These are phyloP conservation scores for Linum trigynum DNA, from an alignment of 345 rosid genomes.

Conservation along the genomic window DNA sequence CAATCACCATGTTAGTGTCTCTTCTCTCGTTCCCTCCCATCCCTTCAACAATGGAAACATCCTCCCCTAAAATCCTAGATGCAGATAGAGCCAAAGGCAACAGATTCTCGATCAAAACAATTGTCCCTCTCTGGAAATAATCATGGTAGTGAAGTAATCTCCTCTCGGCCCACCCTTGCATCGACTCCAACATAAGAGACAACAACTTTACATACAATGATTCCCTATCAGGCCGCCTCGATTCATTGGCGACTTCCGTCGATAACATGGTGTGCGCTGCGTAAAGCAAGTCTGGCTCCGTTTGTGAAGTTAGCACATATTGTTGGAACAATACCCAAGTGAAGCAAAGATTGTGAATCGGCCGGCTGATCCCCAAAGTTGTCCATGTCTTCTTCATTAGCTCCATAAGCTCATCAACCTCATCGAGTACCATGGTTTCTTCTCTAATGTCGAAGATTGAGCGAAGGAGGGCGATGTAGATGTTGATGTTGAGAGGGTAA, in stretches of 20 bases:
- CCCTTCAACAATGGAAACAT: conserved; percentile 41
- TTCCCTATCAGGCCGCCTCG: conserved; percentile 57
- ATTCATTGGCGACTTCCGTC: conserved; percentile 61
- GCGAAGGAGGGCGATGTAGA: conserved; percentile 51
- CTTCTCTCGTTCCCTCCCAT: conserved; percentile 36
- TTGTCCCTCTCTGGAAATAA: conserved; percentile 53
- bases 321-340: conserved; percentile 86
- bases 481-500: conserved; percentile 67
- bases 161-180: conserved; percentile 83
- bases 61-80: conserved; percentile 57
- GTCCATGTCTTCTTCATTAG: conserved; percentile 92
- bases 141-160: conserved; percentile 64
- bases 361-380: conserved; percentile 57
- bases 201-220: conserved; percentile 49
- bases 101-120: conserved; percentile 50
- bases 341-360: conserved; percentile 65
- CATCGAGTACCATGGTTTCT: conserved; percentile 74
- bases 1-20: conserved; percentile 31
- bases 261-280: conserved; percentile 69
- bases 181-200: conserved; percentile 50
- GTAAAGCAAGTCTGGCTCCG: conserved; percentile 65
- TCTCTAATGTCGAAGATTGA: conserved; percentile 68
- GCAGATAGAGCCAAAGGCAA: conserved; percentile 62
- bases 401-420: conserved; percentile 81
- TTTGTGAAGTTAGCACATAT: conserved; percentile 50